phyloP scores from a whole-genome alignment of 179 eudicot species.

The Actinidia arguta region DNA sequence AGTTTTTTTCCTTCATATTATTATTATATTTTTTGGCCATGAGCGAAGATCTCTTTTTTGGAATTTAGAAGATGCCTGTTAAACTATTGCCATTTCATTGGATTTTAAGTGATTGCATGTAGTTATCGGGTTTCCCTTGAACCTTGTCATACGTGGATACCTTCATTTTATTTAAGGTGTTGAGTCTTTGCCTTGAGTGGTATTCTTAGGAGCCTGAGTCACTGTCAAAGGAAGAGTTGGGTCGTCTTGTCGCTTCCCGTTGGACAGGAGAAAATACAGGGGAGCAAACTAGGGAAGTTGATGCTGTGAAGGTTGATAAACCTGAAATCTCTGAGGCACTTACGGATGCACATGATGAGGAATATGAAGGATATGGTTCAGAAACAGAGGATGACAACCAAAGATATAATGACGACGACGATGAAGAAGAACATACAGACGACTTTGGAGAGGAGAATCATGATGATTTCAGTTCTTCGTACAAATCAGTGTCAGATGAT shows the following conservation, averaged over 20 bases:
- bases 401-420: slow-evolving; percentile 65
- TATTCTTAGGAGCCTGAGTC: slow-evolving; percentile 54
- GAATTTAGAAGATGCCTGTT: slow-evolving; percentile 10
- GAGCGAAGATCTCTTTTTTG: slow-evolving; percentile 2
- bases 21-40: neutral
- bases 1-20: too few species aligned
- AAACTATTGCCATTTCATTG: neutral
- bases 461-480: slow-evolving; percentile 58
- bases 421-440: slow-evolving; percentile 47
- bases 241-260: slow-evolving; percentile 96
- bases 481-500: slow-evolving; percentile 76
- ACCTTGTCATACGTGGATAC: neutral
- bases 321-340: slow-evolving; percentile 41
- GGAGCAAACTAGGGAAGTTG: slow-evolving; percentile 49
- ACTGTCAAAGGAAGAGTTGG: slow-evolving; percentile 91
- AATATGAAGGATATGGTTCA: slow-evolving; percentile 76
- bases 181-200: slow-evolving; percentile 10
- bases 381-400: slow-evolving; percentile 65
- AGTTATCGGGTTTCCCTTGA: slow-evolving; percentile 1
- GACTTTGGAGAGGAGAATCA: slow-evolving; percentile 60
- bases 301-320: slow-evolving; percentile 39
- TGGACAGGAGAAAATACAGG: slow-evolving; percentile 87
- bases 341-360: slow-evolving; percentile 62
- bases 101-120: slow-evolving; percentile 7
- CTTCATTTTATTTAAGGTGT: neutral